Percentiles rank a stretch among this genome's conserved stretches.
Conservation (phyloP, 2,329 filamentous ascomycete genomes). For the Sporothrix globosa region DNA sequence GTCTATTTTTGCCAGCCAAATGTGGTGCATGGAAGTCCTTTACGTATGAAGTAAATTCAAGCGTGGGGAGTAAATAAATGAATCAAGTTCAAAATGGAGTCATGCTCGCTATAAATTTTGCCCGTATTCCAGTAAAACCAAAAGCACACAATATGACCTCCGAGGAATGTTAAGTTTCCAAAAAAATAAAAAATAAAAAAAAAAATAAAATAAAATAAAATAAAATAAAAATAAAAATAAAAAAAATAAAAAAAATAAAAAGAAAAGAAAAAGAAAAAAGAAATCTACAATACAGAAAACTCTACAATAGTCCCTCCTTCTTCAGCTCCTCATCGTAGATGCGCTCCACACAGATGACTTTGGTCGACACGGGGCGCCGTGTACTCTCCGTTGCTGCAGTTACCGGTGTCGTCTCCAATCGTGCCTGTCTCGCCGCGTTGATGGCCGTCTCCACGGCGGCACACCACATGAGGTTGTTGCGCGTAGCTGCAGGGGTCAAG, state of each 20-base stretch:
- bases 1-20: too few relatives aligned
- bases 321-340: slow-evolving; percentile 4
- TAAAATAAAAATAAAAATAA: too few relatives aligned
- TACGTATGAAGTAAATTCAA: too few relatives aligned
- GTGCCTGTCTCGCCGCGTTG: not conserved
- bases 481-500: not conserved
- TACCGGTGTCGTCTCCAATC: not conserved
- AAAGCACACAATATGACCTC: too few relatives aligned
- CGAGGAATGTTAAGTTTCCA: too few relatives aligned
- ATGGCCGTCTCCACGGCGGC: slow-evolving; percentile 13
- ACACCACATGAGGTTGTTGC: slow-evolving; percentile 18
- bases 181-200: too few relatives aligned
- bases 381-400: not conserved
- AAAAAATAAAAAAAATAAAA: too few relatives aligned
- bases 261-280: too few relatives aligned
- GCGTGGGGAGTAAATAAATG: too few relatives aligned
- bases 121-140: not conserved
- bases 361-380: not conserved
- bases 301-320: not conserved
- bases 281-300: not conserved
- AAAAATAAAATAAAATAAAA: too few relatives aligned
- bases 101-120: not conserved
- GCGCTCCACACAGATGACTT: slow-evolving; percentile 30
- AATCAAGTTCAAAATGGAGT: too few relatives aligned
- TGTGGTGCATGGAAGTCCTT: too few relatives aligned